phyloP scores from a whole-genome alignment of 495 filamentous ascomycete species.

The Usnea hakonensis region DNA sequence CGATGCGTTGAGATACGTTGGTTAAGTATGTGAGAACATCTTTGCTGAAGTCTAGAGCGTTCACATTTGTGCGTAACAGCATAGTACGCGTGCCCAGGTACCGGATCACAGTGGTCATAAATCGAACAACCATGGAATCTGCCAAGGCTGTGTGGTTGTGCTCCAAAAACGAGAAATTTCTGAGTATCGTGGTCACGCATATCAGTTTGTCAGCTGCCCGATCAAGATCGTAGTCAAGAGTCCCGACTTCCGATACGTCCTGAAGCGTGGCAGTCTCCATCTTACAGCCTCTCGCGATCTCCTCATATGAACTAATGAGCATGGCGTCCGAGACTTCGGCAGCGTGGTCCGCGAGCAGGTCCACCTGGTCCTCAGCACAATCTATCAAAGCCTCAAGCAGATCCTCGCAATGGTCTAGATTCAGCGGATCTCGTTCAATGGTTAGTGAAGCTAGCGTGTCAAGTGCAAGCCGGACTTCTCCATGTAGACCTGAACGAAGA shows the following conservation, averaged over 20 bases:
- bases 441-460: constrained; percentile 74
- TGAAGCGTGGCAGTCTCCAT: constrained; percentile 61
- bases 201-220: constrained; percentile 79
- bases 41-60: constrained; percentile 94
- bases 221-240: constrained; percentile 73
- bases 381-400: constrained; percentile 81
- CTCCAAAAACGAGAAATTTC: constrained; percentile 84
- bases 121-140: constrained; percentile 66
- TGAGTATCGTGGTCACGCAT: constrained; percentile 84
- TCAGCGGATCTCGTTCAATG: constrained; percentile 51
- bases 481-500: constrained; percentile 83
- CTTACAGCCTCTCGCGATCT: constrained; percentile 68
- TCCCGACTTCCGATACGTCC: constrained; percentile 64
- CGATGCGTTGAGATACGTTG: constrained; percentile 72
- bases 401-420: constrained; percentile 74
- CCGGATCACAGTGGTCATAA: constrained; percentile 71
- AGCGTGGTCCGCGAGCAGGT: constrained; percentile 68
- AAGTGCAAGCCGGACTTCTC: constrained; percentile 78
- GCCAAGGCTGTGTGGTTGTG: constrained; percentile 65
- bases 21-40: constrained; percentile 83
- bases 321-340: constrained; percentile 79
- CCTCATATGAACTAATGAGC: constrained; percentile 74
- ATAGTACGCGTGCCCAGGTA: constrained; percentile 85
- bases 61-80: constrained; percentile 67
- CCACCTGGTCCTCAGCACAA: constrained; percentile 80